phyloP scores from a whole-genome alignment of 306 rosid genomes.

The Sophora flavescens region DNA sequence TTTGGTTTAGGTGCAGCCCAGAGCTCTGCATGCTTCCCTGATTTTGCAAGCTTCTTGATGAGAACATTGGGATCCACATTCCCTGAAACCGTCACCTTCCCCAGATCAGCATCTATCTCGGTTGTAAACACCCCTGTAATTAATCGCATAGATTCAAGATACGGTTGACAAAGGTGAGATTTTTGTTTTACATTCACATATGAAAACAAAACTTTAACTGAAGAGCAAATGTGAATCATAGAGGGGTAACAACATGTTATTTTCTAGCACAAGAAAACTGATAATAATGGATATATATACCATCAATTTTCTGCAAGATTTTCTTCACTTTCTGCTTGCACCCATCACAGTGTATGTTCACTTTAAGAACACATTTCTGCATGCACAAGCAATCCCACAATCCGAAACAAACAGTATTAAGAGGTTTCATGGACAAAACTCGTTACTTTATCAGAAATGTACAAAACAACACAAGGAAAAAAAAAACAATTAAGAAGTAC shows the following conservation, averaged over 20 bases:
- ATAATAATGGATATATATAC: conserved; percentile 46
- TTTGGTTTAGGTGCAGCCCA: conserved; percentile 72
- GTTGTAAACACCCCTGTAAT: conserved; percentile 76
- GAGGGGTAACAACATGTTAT: not conserved
- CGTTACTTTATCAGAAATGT: conserved; percentile 16
- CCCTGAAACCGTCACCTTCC: conserved; percentile 88
- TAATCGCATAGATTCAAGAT: conserved; percentile 20
- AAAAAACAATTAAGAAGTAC: not conserved
- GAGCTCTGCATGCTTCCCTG: conserved; percentile 90
- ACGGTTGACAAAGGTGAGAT: not conserved
- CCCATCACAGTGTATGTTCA: conserved; percentile 97
- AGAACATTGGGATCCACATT: conserved; percentile 85
- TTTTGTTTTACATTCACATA: not conserved
- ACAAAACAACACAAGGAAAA: not conserved
- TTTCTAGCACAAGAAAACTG: not conserved
- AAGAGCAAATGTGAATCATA: not conserved
- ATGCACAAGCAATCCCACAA: conserved; percentile 57
- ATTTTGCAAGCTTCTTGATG: conserved; percentile 85
- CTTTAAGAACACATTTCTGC: conserved; percentile 96
- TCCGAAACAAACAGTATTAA: conserved; percentile 44
- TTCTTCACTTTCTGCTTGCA: conserved; percentile 96
- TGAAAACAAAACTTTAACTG: too few relatives aligned
- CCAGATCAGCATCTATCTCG: conserved; percentile 90
- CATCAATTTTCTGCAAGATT: conserved; percentile 92
- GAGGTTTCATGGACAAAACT: conserved; percentile 21